Percentiles rank a stretch among this genome's conserved stretches.
Conservation (phyloP, 2,329 filamentous ascomycete genomes). For the Penicillium sp. region DNA sequence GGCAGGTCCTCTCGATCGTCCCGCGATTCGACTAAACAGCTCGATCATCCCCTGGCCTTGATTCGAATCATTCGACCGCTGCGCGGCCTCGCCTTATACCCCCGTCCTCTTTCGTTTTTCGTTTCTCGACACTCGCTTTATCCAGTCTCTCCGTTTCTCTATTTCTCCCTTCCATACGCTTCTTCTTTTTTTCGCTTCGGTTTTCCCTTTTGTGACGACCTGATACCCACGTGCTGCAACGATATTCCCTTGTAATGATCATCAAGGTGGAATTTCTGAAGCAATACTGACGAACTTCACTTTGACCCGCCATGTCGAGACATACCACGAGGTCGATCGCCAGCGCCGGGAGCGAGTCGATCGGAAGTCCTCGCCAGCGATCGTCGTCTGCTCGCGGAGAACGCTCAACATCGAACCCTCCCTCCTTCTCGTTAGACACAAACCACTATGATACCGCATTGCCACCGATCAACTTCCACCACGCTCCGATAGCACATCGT, state of each 20-base stretch:
- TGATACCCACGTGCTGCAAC: constrained; percentile 24
- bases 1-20: constrained; percentile 19
- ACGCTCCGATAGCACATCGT: constrained; percentile 36
- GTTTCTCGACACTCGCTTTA: constrained; percentile 23
- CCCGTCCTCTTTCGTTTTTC: constrained; percentile 3
- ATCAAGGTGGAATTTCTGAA: neutral
- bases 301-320: constrained; percentile 19
- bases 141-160: neutral
- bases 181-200: neutral
- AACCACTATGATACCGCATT: constrained; percentile 35
- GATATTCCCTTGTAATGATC: constrained; percentile 25
- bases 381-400: constrained; percentile 18
- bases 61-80: constrained; percentile 22
- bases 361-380: constrained; percentile 13
- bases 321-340: constrained; percentile 19
- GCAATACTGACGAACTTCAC: neutral
- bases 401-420: constrained; percentile 22
- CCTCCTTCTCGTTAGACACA: constrained; percentile 14
- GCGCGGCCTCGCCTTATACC: constrained; percentile 12
- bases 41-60: constrained; percentile 16
- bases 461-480: constrained; percentile 35
- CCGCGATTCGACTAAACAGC: constrained; percentile 20
- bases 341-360: constrained; percentile 26
- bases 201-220: constrained; percentile 14
- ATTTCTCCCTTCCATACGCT: neutral